These are phyloP conservation scores for Phyllostachys edulis DNA, from an alignment of 176 grass and related monocot genomes.

Conservation along the genomic window DNA sequence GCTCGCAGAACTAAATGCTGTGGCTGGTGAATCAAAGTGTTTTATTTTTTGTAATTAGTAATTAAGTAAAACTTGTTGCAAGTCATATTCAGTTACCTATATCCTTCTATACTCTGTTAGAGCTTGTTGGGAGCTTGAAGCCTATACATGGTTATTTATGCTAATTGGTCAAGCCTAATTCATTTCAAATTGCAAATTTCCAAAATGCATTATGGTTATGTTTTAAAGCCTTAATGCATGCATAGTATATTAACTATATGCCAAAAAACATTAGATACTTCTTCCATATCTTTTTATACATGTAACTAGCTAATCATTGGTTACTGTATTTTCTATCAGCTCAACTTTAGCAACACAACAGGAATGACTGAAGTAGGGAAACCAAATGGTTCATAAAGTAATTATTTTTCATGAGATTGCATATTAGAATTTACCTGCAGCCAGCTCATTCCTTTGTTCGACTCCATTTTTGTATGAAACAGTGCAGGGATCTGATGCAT, in stretches of 20 bases:
- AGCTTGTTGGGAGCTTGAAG: not conserved
- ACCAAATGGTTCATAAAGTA: conserved; percentile 8
- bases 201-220: not conserved
- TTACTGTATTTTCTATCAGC: not conserved
- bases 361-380: not conserved
- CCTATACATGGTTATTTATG: conserved; percentile 1
- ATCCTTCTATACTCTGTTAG: not conserved
- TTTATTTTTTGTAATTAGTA: not conserved
- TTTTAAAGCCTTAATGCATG: not conserved
- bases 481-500: conserved; percentile 20
- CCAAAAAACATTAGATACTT: not conserved
- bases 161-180: conserved; percentile 16
- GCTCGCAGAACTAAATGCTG: not conserved
- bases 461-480: conserved; percentile 5
- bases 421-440: not conserved
- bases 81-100: conserved; percentile 3
- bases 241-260: not conserved
- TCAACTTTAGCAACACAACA: conserved; percentile 15
- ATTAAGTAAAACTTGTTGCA: not conserved
- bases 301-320: not conserved
- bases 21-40: not conserved
- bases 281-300: not conserved
- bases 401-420: not conserved
- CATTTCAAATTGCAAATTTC: not conserved
- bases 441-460: not conserved